A percentile compares a stretch with the other conserved stretches of the same genome.
Evolutionary conservation across 345 rosid species (phyloP).

Genomic region (Murraya koenigii): DNA sequence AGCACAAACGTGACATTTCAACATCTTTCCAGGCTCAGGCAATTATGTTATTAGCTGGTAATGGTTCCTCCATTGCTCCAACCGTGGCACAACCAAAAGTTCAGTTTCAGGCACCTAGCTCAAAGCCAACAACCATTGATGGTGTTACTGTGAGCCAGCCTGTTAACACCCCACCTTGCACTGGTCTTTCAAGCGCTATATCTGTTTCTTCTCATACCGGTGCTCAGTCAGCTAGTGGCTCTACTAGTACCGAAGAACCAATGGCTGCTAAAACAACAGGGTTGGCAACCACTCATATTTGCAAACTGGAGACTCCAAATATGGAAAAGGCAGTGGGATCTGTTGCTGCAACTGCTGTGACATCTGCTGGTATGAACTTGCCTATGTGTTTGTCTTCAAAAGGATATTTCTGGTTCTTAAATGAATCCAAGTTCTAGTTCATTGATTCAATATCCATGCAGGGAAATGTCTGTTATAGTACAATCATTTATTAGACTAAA

Average conservation of each 20-base stretch:
- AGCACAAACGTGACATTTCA: not conserved
- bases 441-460: not conserved
- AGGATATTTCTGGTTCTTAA: conserved; percentile 6
- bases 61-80: conserved; percentile 35
- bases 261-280: conserved; percentile 38
- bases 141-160: conserved; percentile 26
- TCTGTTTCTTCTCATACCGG: conserved; percentile 61
- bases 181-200: conserved; percentile 44
- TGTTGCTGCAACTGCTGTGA: conserved; percentile 32
- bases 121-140: conserved; percentile 29
- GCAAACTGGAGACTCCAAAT: conserved; percentile 40
- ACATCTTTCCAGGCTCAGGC: conserved; percentile 69
- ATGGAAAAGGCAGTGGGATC: conserved; percentile 28
- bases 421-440: not conserved
- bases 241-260: conserved; percentile 44
- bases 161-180: conserved; percentile 30
- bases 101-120: conserved; percentile 35
- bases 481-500: not conserved
- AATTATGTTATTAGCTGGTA: conserved; percentile 79
- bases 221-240: conserved; percentile 40
- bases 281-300: conserved; percentile 25
- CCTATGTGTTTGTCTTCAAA: not conserved
- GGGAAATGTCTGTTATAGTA: not conserved
- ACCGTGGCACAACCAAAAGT: conserved; percentile 27
- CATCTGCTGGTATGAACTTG: conserved; percentile 56